Evolutionary conservation across 371 early-diverging fungal species (phyloP).

Genomic region (Mucor mucedo): DNA sequence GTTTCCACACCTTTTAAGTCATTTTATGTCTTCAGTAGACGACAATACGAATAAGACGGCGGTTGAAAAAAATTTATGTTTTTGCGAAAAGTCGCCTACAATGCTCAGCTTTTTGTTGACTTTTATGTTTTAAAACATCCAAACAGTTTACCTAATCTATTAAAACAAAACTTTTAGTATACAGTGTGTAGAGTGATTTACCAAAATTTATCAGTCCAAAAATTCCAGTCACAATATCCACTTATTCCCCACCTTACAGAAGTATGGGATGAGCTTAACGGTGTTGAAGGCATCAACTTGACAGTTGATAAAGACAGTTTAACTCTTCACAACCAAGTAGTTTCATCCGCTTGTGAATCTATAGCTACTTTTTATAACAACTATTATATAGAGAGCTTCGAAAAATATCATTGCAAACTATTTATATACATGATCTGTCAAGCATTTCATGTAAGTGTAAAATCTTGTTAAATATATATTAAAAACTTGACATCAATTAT

Average conservation of each 20-base stretch:
- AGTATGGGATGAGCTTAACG: background rate
- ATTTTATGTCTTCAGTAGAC: background rate
- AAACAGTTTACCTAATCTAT: constrained; percentile 2
- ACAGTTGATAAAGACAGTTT: background rate
- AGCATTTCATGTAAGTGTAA: no score
- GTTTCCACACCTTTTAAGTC: constrained; percentile 2
- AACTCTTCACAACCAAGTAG: background rate
- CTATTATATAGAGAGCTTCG: constrained; percentile 2
- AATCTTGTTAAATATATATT: no score
- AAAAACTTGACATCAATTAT: no score
- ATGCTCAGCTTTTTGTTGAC: constrained; percentile 2
- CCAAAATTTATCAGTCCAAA: background rate
- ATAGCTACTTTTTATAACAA: constrained; percentile 6
- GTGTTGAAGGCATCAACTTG: background rate
- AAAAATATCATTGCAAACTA: background rate
- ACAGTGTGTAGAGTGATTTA: constrained; percentile 1
- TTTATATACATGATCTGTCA: no score
- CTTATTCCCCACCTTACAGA: background rate
- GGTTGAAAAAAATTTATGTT: background rate
- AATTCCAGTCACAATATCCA: background rate
- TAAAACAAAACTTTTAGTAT: constrained; percentile 8
- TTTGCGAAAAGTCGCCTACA: constrained; percentile 7
- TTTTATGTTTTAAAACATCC: background rate
- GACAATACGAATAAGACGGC: background rate
- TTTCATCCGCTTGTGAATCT: constrained; percentile 7